Conservation (phyloP, 345 rosid genomes). For the Gossypium raimondii region DNA sequence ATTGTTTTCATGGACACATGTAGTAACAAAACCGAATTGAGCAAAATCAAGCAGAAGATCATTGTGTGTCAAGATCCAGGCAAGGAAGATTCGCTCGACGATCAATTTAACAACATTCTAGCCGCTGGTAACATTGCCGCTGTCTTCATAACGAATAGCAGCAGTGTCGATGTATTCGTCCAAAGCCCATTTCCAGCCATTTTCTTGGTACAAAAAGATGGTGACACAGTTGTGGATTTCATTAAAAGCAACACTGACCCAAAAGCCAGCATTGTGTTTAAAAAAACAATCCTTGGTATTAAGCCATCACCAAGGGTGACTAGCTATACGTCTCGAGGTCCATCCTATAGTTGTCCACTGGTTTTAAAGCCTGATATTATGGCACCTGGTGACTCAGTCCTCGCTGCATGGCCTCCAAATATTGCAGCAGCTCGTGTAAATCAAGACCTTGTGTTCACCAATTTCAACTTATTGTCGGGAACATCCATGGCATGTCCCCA, state of each 20-base stretch:
- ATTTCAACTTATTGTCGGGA: background rate
- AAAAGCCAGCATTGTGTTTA: background rate
- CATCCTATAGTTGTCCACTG: background rate
- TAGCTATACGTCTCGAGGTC: background rate
- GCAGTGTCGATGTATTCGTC: background rate
- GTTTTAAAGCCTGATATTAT: background rate
- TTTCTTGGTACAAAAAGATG: background rate
- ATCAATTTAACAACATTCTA: background rate
- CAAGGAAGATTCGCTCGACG: background rate
- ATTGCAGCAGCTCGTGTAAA: background rate
- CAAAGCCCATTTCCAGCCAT: background rate
- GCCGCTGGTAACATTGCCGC: background rate
- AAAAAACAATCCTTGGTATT: background rate
- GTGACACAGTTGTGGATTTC: background rate
- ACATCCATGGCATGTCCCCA: slow-evolving; percentile 5
- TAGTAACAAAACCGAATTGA: background rate
- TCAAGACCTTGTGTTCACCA: background rate
- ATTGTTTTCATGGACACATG: background rate
- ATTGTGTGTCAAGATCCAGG: background rate
- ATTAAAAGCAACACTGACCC: background rate
- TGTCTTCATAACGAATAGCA: background rate
- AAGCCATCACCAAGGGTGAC: background rate
- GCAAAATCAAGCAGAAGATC: background rate
- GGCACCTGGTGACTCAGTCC: background rate
- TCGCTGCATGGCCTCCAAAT: background rate